Percentiles rank a stretch among this genome's conserved stretches.
Conservation (phyloP, 164 flowering plant species). For the Berberis thunbergii region DNA sequence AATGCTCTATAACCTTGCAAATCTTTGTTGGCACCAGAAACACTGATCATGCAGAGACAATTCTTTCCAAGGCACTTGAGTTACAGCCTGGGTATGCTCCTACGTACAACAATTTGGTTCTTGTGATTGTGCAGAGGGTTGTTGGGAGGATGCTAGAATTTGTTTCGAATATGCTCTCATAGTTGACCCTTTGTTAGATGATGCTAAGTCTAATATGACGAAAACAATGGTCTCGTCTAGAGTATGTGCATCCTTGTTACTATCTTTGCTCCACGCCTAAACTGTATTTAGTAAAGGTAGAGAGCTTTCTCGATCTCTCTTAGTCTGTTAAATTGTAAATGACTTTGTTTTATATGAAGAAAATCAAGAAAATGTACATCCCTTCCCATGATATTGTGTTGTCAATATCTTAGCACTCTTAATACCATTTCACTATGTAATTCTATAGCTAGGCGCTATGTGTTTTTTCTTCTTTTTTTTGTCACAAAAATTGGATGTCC, state of each 20-base stretch:
- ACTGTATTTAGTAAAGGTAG: not conserved
- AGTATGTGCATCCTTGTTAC: constrained; percentile 21
- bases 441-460: too few relatives aligned
- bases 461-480: too few relatives aligned
- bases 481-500: too few relatives aligned
- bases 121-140: constrained; percentile 85
- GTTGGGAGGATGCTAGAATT: constrained; percentile 68
- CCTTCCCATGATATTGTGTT: not conserved
- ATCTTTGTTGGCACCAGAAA: constrained; percentile 62
- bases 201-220: constrained; percentile 73
- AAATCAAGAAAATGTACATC: not conserved
- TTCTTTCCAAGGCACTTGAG: constrained; percentile 72
- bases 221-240: constrained; percentile 50
- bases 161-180: constrained; percentile 71
- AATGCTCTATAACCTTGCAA: constrained; percentile 76
- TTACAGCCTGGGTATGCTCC: constrained; percentile 90
- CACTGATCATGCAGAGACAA: constrained; percentile 63
- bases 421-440: too few relatives aligned
- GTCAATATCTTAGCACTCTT: too few relatives aligned
- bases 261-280: constrained; percentile 10
- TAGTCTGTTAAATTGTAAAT: not conserved
- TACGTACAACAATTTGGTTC: constrained; percentile 88
- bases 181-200: constrained; percentile 74
- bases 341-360: not conserved
- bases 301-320: not conserved